Conservation (phyloP, 2,329 filamentous ascomycete species). For the Shiraia sp. region DNA sequence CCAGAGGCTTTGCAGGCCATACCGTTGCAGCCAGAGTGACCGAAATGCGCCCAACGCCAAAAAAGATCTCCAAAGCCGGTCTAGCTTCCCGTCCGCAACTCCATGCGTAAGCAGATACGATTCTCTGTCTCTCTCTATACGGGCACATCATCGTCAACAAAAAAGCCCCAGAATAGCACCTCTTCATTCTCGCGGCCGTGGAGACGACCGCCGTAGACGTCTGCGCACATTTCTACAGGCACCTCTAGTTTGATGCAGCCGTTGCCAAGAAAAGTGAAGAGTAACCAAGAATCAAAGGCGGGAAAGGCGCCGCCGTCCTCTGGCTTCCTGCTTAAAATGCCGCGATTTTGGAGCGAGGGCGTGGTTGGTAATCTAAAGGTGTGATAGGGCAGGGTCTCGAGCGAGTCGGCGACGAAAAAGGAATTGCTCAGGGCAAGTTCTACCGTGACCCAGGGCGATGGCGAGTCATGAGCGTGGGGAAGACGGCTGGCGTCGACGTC, state of each 20-base stretch:
- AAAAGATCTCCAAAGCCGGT: slow-evolving; percentile 30
- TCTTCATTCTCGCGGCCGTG: slow-evolving; percentile 39
- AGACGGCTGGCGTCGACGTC: not conserved
- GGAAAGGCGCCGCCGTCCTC: slow-evolving; percentile 37
- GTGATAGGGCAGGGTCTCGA: slow-evolving; percentile 43
- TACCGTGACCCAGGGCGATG: slow-evolving; percentile 21
- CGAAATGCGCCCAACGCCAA: slow-evolving; percentile 38
- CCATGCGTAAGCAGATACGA: slow-evolving; percentile 23
- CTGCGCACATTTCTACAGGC: slow-evolving; percentile 43
- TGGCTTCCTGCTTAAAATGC: slow-evolving; percentile 36
- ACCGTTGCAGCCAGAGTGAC: slow-evolving; percentile 2
- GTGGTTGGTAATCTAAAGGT: slow-evolving; percentile 34
- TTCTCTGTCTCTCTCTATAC: slow-evolving; percentile 22
- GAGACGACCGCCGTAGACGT: slow-evolving; percentile 37
- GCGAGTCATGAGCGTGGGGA: slow-evolving; percentile 1
- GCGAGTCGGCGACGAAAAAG: slow-evolving; percentile 40
- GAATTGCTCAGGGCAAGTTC: slow-evolving; percentile 39
- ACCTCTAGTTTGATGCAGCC: slow-evolving; percentile 42
- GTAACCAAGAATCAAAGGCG: slow-evolving; percentile 41
- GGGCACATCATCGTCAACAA: slow-evolving; percentile 37
- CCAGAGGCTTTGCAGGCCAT: slow-evolving; percentile 13
- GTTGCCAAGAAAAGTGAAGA: slow-evolving; percentile 43
- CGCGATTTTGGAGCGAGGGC: slow-evolving; percentile 39
- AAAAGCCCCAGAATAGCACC: slow-evolving; percentile 42
- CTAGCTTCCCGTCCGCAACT: slow-evolving; percentile 27